Base-by-base conservation (phyloP, 306 rosid species). In the Cicer arietinum region DNA sequence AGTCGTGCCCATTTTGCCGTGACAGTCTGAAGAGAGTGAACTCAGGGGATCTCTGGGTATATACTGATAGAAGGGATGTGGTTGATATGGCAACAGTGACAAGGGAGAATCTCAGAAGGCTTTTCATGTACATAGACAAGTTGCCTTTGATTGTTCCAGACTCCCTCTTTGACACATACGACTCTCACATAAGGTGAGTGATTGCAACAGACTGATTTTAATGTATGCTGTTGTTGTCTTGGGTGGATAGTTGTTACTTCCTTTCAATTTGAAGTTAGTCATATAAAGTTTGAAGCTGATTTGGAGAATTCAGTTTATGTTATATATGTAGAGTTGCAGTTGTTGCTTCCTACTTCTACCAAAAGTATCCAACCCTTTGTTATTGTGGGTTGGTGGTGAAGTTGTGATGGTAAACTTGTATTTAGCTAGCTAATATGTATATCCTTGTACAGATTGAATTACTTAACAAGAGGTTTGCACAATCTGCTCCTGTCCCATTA, bases 1-100 rank as follows among this genome's bases (percentile, higher is more conserved):
- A 88, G 52, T 94, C 98, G 0, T 94, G 98, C 82, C 98, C 98
- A 35, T 94, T 94, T 75, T 94, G 98, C 71, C 94, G 98, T 1
- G 97, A 91, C 85, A 89, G 88, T 81, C 93, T 94, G 18, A 94
- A 88, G 86, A 86, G 98, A 80, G 98, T 94, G 65, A 90, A 90
- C 80, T 94, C 98, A 0, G 80, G 96, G 1, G 98, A 91, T 86
- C 98, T 94, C 52, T 94, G 97, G 98, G 87, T 94, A 16, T 85
- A 79, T 74, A 91, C 93, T 0, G 97, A 91, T 70, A 77, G 83
- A 85, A 86, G 80, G 78, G 98, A 94, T 62, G 81, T 87, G 53
- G 89, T 94, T 64, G 97, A 94, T 76, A 88, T 90, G 95, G 90
- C 91, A 35, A 91, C 91, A 0, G 94, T 94, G 77, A 82, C 87